A percentile compares a stretch with the other conserved stretches of the same genome.
Conservation (phyloP, 495 filamentous ascomycete species). For the Penicillium soppii region DNA sequence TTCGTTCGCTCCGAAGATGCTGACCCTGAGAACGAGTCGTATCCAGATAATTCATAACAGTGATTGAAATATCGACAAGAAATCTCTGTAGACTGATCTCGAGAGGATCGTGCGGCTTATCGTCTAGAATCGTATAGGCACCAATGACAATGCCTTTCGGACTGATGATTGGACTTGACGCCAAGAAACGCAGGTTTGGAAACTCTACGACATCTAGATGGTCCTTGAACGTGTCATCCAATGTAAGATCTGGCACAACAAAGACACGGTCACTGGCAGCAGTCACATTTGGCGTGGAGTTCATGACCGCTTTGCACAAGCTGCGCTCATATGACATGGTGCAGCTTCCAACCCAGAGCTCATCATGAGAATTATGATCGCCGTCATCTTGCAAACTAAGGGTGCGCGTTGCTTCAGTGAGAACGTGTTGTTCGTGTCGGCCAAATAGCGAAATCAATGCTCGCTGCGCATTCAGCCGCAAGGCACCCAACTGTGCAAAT, state of each 20-base stretch:
- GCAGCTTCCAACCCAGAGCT: slow-evolving; percentile 41
- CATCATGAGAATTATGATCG: slow-evolving; percentile 28
- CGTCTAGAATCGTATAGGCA: slow-evolving; percentile 14
- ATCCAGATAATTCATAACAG: slow-evolving; percentile 16
- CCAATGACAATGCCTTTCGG: slow-evolving; percentile 15
- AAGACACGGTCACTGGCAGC: slow-evolving; percentile 6
- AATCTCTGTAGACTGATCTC: not conserved
- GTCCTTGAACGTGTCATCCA: slow-evolving; percentile 26
- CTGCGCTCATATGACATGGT: slow-evolving; percentile 42
- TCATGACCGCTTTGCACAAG: slow-evolving; percentile 42
- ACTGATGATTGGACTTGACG: slow-evolving; percentile 24
- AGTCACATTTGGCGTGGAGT: slow-evolving; percentile 16
- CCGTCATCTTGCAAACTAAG: slow-evolving; percentile 42
- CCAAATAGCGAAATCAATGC: slow-evolving; percentile 59
- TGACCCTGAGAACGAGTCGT: slow-evolving; percentile 7
- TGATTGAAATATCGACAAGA: slow-evolving; percentile 8
- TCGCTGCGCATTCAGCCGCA: slow-evolving; percentile 51
- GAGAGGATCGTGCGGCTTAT: slow-evolving; percentile 12
- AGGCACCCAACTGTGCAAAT: slow-evolving; percentile 58
- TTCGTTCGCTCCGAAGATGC: slow-evolving; percentile 16
- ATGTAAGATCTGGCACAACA: slow-evolving; percentile 17
- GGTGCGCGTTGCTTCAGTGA: slow-evolving; percentile 61
- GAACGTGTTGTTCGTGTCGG: slow-evolving; percentile 51
- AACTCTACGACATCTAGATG: slow-evolving; percentile 31
- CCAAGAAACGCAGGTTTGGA: slow-evolving; percentile 52